Base-by-base conservation (phyloP, 768 basidiomycete genomes). In the Auriscalpium microsporum region DNA sequence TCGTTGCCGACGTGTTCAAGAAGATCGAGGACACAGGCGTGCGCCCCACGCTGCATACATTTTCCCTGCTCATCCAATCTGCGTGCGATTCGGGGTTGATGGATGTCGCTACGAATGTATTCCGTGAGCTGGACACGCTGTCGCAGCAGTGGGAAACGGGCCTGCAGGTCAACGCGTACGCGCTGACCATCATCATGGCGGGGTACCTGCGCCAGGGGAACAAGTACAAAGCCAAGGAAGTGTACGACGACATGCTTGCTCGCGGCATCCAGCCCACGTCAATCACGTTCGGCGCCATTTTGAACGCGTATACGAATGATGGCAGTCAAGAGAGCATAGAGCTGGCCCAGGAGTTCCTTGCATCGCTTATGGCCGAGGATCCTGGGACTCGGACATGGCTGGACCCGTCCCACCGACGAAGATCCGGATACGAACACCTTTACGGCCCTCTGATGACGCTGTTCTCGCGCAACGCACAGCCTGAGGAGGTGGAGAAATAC, bases 61-160 rank as follows among this genome's bases (percentile, higher is more conserved):
- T 86, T 67, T 75, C 86, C 1, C 72, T 88, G 47, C 72, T 92
- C 49, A 82, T 94, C 37, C 87, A 90, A 65, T 86, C 87, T 0
- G 87, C 93, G 10, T 87, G 87, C 64, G 87, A 93, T 62, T 73
- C 81, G 16, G 80, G 83, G 6, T 65, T 76, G 53, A 81, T 93
- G 77, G 71, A 73, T 11, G 66, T 79, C 8, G 92, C 91, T 6
- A 67, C 72, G 49, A 75, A 82, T n/a, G 72, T 95, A 19, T 85
- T 86, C 63, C 65, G 69, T 38, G 77, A 87, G 66, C 82, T 95
- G 79, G 81, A 85, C 55, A 60, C 63, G n/a, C 65, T 73, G n/a
- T 62, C 71, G 35, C 63, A 68, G 46, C 59, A 70, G 10, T 70
- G 71, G 68, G 64, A 72, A 16, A 65, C 73, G 3, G 63, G 69